phyloP scores from a whole-genome alignment of 176 grass and related monocot genomes.

The Triticum urartu region DNA sequence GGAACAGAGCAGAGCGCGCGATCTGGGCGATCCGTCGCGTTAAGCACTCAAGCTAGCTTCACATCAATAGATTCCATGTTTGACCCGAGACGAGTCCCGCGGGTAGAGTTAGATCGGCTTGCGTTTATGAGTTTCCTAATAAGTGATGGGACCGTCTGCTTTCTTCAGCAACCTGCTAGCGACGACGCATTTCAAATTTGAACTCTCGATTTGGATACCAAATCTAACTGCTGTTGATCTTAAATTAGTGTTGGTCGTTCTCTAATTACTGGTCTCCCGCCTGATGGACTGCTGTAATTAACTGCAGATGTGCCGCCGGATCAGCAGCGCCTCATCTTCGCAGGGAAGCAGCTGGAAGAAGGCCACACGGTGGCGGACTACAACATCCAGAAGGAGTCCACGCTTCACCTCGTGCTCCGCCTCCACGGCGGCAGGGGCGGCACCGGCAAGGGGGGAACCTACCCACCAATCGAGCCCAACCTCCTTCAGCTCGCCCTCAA shows the following conservation, averaged over 20 bases:
- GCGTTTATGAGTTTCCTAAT: neutral
- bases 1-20: neutral
- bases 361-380: conserved; percentile 40
- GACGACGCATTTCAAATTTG: neutral
- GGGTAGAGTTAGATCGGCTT: neutral
- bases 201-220: neutral
- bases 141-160: neutral
- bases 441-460: neutral
- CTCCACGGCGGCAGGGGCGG: conserved; percentile 21
- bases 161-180: neutral
- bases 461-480: too few species aligned
- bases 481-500: neutral
- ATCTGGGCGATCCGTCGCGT: neutral
- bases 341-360: conserved; percentile 57
- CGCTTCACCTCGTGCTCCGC: conserved; percentile 42
- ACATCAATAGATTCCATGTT: neutral
- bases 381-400: conserved; percentile 54
- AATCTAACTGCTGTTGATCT: neutral
- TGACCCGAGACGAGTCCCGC: neutral
- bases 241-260: neutral
- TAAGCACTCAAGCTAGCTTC: neutral
- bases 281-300: neutral
- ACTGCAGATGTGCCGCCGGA: conserved; percentile 28
- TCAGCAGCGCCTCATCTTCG: conserved; percentile 54
- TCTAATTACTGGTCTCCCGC: neutral